Evolutionary conservation across 2,329 filamentous ascomycete genomes (phyloP).

Genomic region (Verticillium zaregamsianum): DNA sequence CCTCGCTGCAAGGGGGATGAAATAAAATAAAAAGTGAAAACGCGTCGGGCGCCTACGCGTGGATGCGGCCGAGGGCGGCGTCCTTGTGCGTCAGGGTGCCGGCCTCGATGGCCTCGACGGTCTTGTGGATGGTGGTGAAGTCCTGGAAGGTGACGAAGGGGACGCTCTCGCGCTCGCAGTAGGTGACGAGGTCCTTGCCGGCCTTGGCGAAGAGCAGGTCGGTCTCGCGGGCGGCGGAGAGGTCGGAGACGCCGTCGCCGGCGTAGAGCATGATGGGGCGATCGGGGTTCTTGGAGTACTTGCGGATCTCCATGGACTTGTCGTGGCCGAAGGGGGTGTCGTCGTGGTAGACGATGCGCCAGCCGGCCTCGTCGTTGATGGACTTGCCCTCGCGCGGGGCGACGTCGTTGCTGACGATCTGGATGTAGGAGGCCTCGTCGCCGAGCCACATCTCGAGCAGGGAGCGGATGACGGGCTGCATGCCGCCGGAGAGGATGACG

Average conservation of each 20-base stretch:
- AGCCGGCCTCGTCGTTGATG: conserved; percentile 77
- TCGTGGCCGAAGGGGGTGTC: conserved; percentile 92
- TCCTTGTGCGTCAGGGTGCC: conserved; percentile 68
- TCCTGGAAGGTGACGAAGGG: conserved; percentile 86
- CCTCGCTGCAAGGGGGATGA: background rate
- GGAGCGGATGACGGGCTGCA: conserved; percentile 86
- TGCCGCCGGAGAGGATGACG: conserved; percentile 86
- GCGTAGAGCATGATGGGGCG: conserved; percentile 90
- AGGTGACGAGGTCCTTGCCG: conserved; percentile 81
- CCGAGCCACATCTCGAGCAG: conserved; percentile 78
- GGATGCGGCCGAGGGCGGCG: conserved; percentile 50
- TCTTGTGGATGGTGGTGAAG: conserved; percentile 74
- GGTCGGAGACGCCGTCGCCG: conserved; percentile 88
- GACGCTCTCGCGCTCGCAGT: conserved; percentile 78
- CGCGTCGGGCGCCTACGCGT: conserved; percentile 2
- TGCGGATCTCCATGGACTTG: conserved; percentile 87
- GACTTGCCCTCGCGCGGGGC: conserved; percentile 58
- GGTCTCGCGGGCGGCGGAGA: conserved; percentile 88
- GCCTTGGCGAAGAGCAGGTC: conserved; percentile 92
- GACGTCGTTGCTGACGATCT: conserved; percentile 88
- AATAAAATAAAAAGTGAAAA: background rate
- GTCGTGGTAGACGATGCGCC: conserved; percentile 86
- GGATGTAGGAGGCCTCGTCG: conserved; percentile 71
- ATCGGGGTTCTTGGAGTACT: conserved; percentile 71
- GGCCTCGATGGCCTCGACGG: conserved; percentile 71